Percentiles rank a stretch among this genome's conserved stretches.
Conservation (phyloP, 805 yeast species). For the Barnettozyma californica region DNA sequence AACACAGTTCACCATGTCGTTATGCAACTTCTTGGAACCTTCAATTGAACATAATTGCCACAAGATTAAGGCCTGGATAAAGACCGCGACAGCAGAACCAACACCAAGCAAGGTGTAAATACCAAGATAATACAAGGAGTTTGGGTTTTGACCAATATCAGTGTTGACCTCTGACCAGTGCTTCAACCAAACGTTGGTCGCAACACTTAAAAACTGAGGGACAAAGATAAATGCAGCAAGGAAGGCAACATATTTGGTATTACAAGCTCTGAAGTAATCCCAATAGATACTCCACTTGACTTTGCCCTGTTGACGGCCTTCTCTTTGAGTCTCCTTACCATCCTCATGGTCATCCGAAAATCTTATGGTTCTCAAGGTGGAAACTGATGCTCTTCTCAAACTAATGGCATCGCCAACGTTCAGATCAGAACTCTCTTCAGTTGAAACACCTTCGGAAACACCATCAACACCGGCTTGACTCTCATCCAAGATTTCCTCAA, state of each 20-base stretch:
- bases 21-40: slow-evolving; percentile 74
- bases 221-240: slow-evolving; percentile 51
- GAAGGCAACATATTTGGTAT: slow-evolving; percentile 54
- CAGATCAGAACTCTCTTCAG: slow-evolving; percentile 26
- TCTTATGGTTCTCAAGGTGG: slow-evolving; percentile 33
- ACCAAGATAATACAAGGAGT: slow-evolving; percentile 64
- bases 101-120: slow-evolving; percentile 75
- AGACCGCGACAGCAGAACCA: slow-evolving; percentile 51
- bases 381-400: slow-evolving; percentile 63
- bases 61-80: slow-evolving; percentile 61
- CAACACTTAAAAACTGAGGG: slow-evolving; percentile 57
- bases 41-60: slow-evolving; percentile 81
- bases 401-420: slow-evolving; percentile 31
- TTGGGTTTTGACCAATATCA: slow-evolving; percentile 61
- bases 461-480: background rate
- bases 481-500: slow-evolving; percentile 15
- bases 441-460: slow-evolving; percentile 16
- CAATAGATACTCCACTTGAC: slow-evolving; percentile 83
- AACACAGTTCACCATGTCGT: slow-evolving; percentile 66
- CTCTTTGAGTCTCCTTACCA: slow-evolving; percentile 36
- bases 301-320: slow-evolving; percentile 87
- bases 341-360: slow-evolving; percentile 31
- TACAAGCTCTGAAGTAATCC: slow-evolving; percentile 86
- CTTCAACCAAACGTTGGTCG: slow-evolving; percentile 87
- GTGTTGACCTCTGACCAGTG: slow-evolving; percentile 95